phyloP scores from a whole-genome alignment of 2,329 filamentous ascomycete genomes.

The Fusarium staphyleae region DNA sequence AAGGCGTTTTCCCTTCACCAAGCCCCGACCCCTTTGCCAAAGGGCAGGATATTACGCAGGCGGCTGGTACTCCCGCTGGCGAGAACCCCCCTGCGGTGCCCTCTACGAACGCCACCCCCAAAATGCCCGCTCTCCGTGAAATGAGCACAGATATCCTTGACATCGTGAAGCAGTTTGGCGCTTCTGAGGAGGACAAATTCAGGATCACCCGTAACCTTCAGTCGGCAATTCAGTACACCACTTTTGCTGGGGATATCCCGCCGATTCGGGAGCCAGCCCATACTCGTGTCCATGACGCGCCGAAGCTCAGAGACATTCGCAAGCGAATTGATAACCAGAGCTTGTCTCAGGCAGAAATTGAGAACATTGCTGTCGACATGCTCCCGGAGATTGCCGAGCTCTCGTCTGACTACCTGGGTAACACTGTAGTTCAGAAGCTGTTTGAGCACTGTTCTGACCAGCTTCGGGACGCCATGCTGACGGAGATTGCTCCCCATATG shows the following conservation, averaged over 20 bases:
- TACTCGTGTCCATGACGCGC: conserved; percentile 89
- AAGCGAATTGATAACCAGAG: conserved; percentile 98
- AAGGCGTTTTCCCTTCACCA: conserved; percentile 86
- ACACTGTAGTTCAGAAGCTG: conserved; percentile 98
- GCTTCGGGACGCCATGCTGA: conserved; percentile 89
- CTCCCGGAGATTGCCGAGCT: conserved; percentile 95
- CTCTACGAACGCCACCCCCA: conserved; percentile 58
- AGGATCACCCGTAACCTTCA: conserved; percentile 78
- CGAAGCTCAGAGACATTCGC: conserved; percentile 91
- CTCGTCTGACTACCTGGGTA: conserved; percentile 94
- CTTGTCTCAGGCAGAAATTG: conserved; percentile 84
- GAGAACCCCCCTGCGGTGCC: conserved; percentile 47
- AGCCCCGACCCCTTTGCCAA: conserved; percentile 85
- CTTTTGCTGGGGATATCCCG: conserved; percentile 85
- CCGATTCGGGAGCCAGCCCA: conserved; percentile 86
- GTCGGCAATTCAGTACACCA: conserved; percentile 75
- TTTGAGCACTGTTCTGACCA: conserved; percentile 95
- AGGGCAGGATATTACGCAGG: conserved; percentile 55
- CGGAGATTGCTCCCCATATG: conserved; percentile 86
- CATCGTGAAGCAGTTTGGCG: conserved; percentile 90
- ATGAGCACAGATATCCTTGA: conserved; percentile 83
- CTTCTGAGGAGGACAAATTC: conserved; percentile 76
- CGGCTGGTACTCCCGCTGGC: conserved; percentile 43
- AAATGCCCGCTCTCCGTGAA: conserved; percentile 75
- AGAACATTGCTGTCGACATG: conserved; percentile 92